Evolutionary conservation across 1,284 basidiomycete genomes (phyloP).

Genomic region (Sporisorium sorghi): DNA sequence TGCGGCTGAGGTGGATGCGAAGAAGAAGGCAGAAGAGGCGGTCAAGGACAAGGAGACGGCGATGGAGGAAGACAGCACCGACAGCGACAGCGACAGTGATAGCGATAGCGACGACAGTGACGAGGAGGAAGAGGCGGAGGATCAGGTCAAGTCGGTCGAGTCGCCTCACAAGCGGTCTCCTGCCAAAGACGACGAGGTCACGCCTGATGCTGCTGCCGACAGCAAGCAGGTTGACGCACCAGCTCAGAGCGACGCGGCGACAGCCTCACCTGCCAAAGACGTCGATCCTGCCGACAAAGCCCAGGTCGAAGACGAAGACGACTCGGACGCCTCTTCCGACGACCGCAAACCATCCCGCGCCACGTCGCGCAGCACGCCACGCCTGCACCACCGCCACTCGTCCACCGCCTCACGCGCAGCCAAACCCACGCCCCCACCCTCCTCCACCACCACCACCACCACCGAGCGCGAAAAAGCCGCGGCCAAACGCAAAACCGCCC

Average conservation of each 20-base stretch:
- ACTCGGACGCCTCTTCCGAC: conserved; percentile 9
- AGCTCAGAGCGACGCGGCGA: not conserved
- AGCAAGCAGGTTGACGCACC: not conserved
- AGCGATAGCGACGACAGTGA: conserved; percentile 8
- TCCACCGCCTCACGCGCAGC: not conserved
- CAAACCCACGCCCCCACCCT: conserved; percentile 11
- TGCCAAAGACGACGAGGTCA: conserved; percentile 8
- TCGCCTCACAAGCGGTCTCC: conserved; percentile 16
- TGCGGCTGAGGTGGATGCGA: conserved; percentile 1
- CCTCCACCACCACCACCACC: no score
- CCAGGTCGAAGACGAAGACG: conserved; percentile 1
- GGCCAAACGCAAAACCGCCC: conserved; percentile 55
- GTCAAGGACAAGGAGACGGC: conserved; percentile 8
- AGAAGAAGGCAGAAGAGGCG: conserved; percentile 9
- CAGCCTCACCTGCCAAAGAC: not conserved
- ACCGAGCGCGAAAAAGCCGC: conserved; percentile 44
- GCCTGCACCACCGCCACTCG: not conserved
- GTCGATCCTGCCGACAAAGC: not conserved
- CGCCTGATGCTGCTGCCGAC: not conserved
- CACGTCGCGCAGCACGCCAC: not conserved
- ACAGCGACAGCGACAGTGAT: conserved; percentile 1
- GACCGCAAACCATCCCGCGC: conserved; percentile 4
- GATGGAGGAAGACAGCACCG: conserved; percentile 18
- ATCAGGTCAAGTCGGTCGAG: conserved; percentile 33
- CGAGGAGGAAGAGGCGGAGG: conserved; percentile 36